A percentile compares a stretch with the other conserved stretches of the same genome.
Evolutionary conservation across 495 filamentous ascomycete genomes (phyloP).

Genomic region (Elaphomyces granulatus): DNA sequence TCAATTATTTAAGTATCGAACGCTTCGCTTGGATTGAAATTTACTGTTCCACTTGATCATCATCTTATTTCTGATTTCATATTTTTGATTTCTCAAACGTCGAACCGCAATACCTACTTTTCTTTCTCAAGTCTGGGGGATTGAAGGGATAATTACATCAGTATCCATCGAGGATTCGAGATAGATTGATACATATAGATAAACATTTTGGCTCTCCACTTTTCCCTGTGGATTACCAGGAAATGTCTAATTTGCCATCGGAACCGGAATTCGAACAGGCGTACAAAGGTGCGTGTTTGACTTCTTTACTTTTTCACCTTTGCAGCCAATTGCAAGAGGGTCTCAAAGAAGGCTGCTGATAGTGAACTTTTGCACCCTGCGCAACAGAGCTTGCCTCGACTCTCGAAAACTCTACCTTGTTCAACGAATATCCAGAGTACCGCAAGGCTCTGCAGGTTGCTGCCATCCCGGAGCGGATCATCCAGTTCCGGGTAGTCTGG

Average conservation of each 20-base stretch:
- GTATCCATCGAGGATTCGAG: no score
- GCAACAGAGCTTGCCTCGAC: constrained; percentile 82
- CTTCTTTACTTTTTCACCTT: not conserved
- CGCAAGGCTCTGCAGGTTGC: constrained; percentile 75
- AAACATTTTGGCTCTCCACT: not conserved
- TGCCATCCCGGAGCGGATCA: constrained; percentile 85
- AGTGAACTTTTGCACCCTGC: not conserved
- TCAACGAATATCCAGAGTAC: constrained; percentile 89
- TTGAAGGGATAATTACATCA: no score
- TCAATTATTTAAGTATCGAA: no score
- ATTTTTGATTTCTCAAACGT: no score
- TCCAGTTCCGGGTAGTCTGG: constrained; percentile 97
- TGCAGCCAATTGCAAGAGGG: not conserved
- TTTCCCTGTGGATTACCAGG: not conserved
- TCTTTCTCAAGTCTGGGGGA: no score
- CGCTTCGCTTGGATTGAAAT: no score
- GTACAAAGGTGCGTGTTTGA: constrained; percentile 60
- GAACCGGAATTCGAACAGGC: constrained; percentile 99
- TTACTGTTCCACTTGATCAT: no score
- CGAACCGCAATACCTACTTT: no score
- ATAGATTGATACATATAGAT: no score
- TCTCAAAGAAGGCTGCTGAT: not conserved
- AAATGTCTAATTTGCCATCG: constrained; percentile 68
- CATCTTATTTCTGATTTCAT: no score
- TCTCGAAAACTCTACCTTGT: constrained; percentile 85